Evolutionary conservation across 768 basidiomycete species (phyloP).

Genomic region (Astraeus odoratus): DNA sequence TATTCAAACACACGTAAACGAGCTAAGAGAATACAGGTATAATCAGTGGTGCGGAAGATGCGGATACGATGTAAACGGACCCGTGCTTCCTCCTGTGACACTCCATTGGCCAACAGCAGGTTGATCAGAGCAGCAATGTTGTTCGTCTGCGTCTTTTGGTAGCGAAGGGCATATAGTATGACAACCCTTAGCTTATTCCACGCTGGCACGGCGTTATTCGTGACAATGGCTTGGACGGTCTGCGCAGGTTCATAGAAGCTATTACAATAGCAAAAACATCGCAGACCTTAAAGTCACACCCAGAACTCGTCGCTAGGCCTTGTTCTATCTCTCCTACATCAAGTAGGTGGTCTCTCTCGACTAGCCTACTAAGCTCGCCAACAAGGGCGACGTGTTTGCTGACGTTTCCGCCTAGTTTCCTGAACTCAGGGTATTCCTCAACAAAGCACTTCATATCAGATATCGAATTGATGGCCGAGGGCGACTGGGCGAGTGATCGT

Average conservation of each 20-base stretch:
- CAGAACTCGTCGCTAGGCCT: constrained; percentile 87
- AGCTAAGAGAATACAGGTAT: constrained; percentile 42
- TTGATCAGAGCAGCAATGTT: constrained; percentile 79
- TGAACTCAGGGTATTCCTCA: constrained; percentile 97
- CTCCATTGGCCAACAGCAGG: constrained; percentile 67
- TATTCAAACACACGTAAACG: constrained; percentile 87
- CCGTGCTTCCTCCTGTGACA: constrained; percentile 68
- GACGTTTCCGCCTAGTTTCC: constrained; percentile 94
- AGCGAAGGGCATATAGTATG: constrained; percentile 88
- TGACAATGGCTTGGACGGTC: constrained; percentile 78
- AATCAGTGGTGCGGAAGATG: constrained; percentile 2
- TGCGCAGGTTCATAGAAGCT: constrained; percentile 23
- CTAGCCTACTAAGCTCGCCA: constrained; percentile 88
- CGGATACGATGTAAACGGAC: constrained; percentile 27
- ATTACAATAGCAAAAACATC: background rate
- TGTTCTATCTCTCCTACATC: constrained; percentile 95
- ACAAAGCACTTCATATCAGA: constrained; percentile 95
- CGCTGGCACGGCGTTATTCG: constrained; percentile 57
- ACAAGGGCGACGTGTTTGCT: constrained; percentile 98
- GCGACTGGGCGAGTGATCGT: constrained; percentile 67
- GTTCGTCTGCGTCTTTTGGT: constrained; percentile 81
- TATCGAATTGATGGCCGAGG: constrained; percentile 86
- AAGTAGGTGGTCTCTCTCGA: constrained; percentile 77
- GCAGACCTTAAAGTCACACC: constrained; percentile 78
- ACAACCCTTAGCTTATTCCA: constrained; percentile 87